Evolutionary conservation across 1,284 basidiomycete species (phyloP).

Genomic region (Farysia itapuensis): DNA sequence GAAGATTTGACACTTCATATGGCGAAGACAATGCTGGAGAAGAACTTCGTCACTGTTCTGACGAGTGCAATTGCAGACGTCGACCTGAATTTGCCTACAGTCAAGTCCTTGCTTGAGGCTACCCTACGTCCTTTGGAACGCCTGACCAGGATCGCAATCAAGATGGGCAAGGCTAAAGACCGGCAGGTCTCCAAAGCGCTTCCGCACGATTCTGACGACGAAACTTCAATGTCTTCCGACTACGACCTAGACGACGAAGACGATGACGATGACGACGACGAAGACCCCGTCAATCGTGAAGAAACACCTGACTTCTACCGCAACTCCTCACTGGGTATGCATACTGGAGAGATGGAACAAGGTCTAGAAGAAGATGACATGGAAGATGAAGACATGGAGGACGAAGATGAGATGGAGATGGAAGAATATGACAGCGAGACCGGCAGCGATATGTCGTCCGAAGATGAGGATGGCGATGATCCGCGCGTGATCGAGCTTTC

Average conservation of each 20-base stretch:
- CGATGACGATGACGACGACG: slow-evolving; percentile 62
- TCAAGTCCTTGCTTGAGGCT: slow-evolving; percentile 79
- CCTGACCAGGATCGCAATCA: slow-evolving; percentile 93
- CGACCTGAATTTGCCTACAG: slow-evolving; percentile 92
- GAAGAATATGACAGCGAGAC: slow-evolving; percentile 68
- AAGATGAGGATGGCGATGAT: slow-evolving; percentile 62
- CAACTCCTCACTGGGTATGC: slow-evolving; percentile 95
- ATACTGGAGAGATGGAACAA: slow-evolving; percentile 62
- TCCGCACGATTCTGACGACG: slow-evolving; percentile 30
- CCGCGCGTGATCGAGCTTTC: slow-evolving; percentile 60
- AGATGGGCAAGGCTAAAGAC: slow-evolving; percentile 76
- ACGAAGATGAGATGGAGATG: slow-evolving; percentile 83
- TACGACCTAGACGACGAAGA: slow-evolving; percentile 42
- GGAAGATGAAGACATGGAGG: slow-evolving; percentile 81
- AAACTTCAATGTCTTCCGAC: slow-evolving; percentile 24
- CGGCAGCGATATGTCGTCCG: slow-evolving; percentile 53
- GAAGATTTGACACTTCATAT: slow-evolving; percentile 86
- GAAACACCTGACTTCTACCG: slow-evolving; percentile 93
- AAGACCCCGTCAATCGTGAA: slow-evolving; percentile 65
- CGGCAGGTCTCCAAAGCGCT: slow-evolving; percentile 15
- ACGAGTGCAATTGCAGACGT: slow-evolving; percentile 88
- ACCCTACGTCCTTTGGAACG: slow-evolving; percentile 87
- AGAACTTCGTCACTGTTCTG: slow-evolving; percentile 87
- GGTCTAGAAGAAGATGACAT: slow-evolving; percentile 72
- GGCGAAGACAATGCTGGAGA: slow-evolving; percentile 97